phyloP scores from a whole-genome alignment of 306 rosid species.

The Vachellia pachyceras region DNA sequence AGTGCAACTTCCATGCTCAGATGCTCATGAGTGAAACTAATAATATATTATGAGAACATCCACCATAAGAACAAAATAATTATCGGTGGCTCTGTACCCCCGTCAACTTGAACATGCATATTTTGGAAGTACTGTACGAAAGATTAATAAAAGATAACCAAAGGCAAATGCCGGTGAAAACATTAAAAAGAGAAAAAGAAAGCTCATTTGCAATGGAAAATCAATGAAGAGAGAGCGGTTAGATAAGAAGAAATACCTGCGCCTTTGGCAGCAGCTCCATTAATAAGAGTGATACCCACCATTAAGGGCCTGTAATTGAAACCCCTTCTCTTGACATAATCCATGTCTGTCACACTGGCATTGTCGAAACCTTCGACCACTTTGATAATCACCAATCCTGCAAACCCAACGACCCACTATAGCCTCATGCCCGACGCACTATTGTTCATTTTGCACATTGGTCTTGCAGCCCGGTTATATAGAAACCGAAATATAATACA shows the following conservation, averaged over 20 bases:
- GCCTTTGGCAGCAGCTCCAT: slow-evolving; percentile 66
- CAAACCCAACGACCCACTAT: slow-evolving; percentile 39
- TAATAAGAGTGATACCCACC: slow-evolving; percentile 54
- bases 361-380: slow-evolving; percentile 43
- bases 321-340: slow-evolving; percentile 39
- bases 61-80: slow-evolving; percentile 24
- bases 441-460: slow-evolving; percentile 41
- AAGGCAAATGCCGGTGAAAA: not conserved
- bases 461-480: not conserved
- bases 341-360: slow-evolving; percentile 47
- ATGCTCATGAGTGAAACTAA: not conserved
- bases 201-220: slow-evolving; percentile 1
- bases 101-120: slow-evolving; percentile 12
- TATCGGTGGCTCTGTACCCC: not conserved
- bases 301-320: slow-evolving; percentile 44
- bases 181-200: not conserved
- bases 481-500: slow-evolving; percentile 26
- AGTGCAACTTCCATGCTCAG: slow-evolving; percentile 9
- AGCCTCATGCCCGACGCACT: slow-evolving; percentile 37
- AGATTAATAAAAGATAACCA: not conserved
- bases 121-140: not conserved
- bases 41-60: slow-evolving; percentile 6
- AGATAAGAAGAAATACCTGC: slow-evolving; percentile 47
- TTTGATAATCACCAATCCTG: slow-evolving; percentile 43
- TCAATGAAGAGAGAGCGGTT: slow-evolving; percentile 15